Evolutionary conservation across 495 filamentous ascomycete genomes (phyloP).

Genomic region (Penicillium antarcticum): DNA sequence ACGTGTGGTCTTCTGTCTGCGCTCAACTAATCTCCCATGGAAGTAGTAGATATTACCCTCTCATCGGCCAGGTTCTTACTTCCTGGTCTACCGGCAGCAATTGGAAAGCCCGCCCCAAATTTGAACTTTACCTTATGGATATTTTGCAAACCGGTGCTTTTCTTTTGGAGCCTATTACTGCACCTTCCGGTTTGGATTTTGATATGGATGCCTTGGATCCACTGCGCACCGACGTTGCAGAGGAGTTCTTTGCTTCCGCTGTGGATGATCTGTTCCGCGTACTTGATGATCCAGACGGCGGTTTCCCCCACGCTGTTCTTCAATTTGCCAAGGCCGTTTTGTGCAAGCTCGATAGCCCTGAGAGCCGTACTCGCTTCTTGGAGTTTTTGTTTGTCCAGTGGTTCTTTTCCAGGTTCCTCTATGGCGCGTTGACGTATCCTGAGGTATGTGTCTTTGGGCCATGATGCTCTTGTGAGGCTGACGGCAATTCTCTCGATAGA

Average conservation of each 20-base stretch:
- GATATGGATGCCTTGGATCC: constrained; percentile 56
- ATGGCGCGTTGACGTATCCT: constrained; percentile 81
- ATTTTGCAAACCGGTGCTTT: constrained; percentile 90
- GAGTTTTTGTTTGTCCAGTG: constrained; percentile 84
- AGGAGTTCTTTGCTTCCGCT: constrained; percentile 86
- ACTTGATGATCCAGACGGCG: constrained; percentile 71
- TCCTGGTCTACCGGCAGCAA: constrained; percentile 81
- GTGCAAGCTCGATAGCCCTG: constrained; percentile 66
- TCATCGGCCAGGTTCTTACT: constrained; percentile 58
- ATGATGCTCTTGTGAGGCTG: constrained; percentile 1
- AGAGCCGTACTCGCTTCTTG: constrained; percentile 65
- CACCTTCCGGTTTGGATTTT: constrained; percentile 36
- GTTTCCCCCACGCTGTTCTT: constrained; percentile 79
- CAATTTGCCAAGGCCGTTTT: constrained; percentile 80
- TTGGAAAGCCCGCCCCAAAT: constrained; percentile 82
- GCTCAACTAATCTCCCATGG: constrained; percentile 60
- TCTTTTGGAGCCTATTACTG: constrained; percentile 75
- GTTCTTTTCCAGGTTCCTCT: constrained; percentile 85
- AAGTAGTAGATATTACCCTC: constrained; percentile 39
- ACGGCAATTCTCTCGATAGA: constrained; percentile 40
- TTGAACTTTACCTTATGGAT: constrained; percentile 92
- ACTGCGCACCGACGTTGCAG: constrained; percentile 70
- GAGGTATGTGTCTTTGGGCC: constrained; percentile 57
- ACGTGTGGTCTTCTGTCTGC: constrained; percentile 84
- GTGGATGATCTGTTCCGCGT: constrained; percentile 81